Percentiles rank a stretch among this genome's conserved stretches.
Evolutionary conservation across 352 stramenopile genomes (phyloP).

Genomic region (Globisporangium nodosum): DNA sequence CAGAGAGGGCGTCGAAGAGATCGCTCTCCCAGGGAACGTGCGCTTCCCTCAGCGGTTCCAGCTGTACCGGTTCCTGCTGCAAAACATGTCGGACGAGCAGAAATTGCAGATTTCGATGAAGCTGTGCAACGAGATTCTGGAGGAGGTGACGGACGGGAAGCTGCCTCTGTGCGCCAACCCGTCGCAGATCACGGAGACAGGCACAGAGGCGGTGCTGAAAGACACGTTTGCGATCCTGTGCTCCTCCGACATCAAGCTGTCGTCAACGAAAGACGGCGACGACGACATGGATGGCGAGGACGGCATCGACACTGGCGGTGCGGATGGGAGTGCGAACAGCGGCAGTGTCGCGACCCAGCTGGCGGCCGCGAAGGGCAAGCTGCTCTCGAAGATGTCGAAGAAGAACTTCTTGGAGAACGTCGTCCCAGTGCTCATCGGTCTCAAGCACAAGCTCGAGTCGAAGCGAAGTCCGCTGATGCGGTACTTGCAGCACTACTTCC

Average conservation of each 20-base stretch:
- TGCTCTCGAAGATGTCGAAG: slow-evolving; percentile 94
- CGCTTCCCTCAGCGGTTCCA: slow-evolving; percentile 69
- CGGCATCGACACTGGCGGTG: slow-evolving; percentile 60
- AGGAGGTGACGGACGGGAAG: slow-evolving; percentile 83
- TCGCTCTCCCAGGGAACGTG: slow-evolving; percentile 47
- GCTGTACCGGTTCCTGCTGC: slow-evolving; percentile 94
- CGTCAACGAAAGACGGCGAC: slow-evolving; percentile 39
- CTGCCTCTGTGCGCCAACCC: slow-evolving; percentile 67
- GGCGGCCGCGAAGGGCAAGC: slow-evolving; percentile 87
- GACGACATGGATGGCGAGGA: slow-evolving; percentile 65
- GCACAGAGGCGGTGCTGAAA: slow-evolving; percentile 86
- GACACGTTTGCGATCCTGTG: slow-evolving; percentile 85
- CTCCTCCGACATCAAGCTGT: slow-evolving; percentile 85
- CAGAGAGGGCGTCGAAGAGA: slow-evolving; percentile 54
- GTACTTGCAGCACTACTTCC: slow-evolving; percentile 93
- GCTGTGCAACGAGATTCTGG: slow-evolving; percentile 91
- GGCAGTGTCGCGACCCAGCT: slow-evolving; percentile 60
- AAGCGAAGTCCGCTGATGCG: slow-evolving; percentile 92
- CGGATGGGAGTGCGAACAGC: slow-evolving; percentile 24
- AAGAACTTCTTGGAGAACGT: slow-evolving; percentile 98
- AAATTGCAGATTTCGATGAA: slow-evolving; percentile 95
- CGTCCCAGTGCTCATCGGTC: slow-evolving; percentile 93
- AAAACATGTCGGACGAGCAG: slow-evolving; percentile 94
- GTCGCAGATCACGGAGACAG: slow-evolving; percentile 72
- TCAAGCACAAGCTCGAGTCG: slow-evolving; percentile 93